A percentile compares a stretch with the other conserved stretches of the same genome.
phyloP scores from a whole-genome alignment of 345 rosid genomes.

The Hibiscus tridactylites region DNA sequence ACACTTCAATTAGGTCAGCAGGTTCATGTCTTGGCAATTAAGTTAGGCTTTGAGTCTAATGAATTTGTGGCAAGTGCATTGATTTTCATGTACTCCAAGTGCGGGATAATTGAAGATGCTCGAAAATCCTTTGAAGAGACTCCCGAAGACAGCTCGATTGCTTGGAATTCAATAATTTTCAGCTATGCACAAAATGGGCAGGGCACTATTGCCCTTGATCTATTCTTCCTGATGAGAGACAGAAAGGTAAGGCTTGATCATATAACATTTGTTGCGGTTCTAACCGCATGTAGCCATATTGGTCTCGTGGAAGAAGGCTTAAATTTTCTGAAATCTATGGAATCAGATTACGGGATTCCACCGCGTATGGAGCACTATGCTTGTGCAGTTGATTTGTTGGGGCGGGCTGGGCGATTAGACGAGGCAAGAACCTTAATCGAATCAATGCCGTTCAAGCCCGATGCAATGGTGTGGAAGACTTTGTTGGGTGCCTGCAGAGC shows the following conservation, averaged over 20 bases:
- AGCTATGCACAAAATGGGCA: slow-evolving; percentile 76
- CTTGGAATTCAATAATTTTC: slow-evolving; percentile 69
- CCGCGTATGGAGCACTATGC: slow-evolving; percentile 77
- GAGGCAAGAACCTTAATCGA: slow-evolving; percentile 51
- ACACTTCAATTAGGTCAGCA: slow-evolving; percentile 62
- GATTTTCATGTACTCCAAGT: slow-evolving; percentile 72
- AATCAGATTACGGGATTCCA: slow-evolving; percentile 40
- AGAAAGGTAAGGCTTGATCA: slow-evolving; percentile 54
- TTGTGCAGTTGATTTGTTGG: slow-evolving; percentile 66
- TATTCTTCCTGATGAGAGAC: slow-evolving; percentile 50
- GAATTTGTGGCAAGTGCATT: slow-evolving; percentile 68
- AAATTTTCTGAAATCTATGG: slow-evolving; percentile 49
- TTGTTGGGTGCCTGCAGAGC: slow-evolving; percentile 65
- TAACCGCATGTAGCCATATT: slow-evolving; percentile 75
- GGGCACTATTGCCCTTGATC: slow-evolving; percentile 46
- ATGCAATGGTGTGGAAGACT: slow-evolving; percentile 68
- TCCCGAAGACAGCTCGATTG: slow-evolving; percentile 39
- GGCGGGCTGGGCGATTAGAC: slow-evolving; percentile 49
- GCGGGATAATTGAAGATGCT: slow-evolving; percentile 59
- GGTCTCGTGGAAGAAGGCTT: slow-evolving; percentile 59
- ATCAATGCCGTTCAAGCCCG: slow-evolving; percentile 58
- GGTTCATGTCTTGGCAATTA: slow-evolving; percentile 45
- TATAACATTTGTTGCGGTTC: slow-evolving; percentile 57
- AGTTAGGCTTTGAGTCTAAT: slow-evolving; percentile 47
- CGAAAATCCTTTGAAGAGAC: slow-evolving; percentile 47